Conservation (phyloP, 306 rosid species). For the Cyclanthera cordifolia region DNA sequence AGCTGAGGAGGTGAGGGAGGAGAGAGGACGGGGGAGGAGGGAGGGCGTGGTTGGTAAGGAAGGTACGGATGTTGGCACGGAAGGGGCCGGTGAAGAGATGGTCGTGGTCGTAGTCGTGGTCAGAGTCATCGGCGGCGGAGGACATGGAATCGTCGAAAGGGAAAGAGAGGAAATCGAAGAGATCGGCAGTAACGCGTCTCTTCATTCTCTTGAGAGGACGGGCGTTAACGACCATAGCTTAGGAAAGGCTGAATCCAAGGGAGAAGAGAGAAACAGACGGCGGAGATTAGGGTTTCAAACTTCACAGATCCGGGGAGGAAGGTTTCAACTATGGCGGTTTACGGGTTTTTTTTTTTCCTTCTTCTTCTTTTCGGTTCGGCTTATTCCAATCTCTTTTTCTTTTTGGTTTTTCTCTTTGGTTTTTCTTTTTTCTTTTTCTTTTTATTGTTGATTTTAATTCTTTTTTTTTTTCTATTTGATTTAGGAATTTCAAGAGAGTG, state of each 20-base stretch:
- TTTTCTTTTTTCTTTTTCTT: neutral
- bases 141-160: conserved; percentile 22
- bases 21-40: conserved; percentile 75
- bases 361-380: neutral
- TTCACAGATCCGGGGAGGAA: neutral
- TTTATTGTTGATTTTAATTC: neutral
- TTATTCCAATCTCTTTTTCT: neutral
- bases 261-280: conserved; percentile 5
- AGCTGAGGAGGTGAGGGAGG: conserved; percentile 67
- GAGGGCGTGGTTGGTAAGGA: conserved; percentile 61
- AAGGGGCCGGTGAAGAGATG: conserved; percentile 36
- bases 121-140: neutral
- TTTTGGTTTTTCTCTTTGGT: too few species aligned
- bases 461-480: too few species aligned
- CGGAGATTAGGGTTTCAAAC: conserved; percentile 5
- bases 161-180: conserved; percentile 57
- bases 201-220: conserved; percentile 74
- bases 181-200: conserved; percentile 77
- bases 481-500: too few species aligned
- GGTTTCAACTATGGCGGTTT: neutral
- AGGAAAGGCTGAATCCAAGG: neutral
- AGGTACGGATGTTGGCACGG: conserved; percentile 43
- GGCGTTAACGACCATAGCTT: conserved; percentile 59
- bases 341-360: neutral
- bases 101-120: conserved; percentile 9